Evolutionary conservation across 2,329 filamentous ascomycete genomes (phyloP), one percentile per base, ranked within the genome.

Genomic region (Paecilomyces sp.): DNA sequence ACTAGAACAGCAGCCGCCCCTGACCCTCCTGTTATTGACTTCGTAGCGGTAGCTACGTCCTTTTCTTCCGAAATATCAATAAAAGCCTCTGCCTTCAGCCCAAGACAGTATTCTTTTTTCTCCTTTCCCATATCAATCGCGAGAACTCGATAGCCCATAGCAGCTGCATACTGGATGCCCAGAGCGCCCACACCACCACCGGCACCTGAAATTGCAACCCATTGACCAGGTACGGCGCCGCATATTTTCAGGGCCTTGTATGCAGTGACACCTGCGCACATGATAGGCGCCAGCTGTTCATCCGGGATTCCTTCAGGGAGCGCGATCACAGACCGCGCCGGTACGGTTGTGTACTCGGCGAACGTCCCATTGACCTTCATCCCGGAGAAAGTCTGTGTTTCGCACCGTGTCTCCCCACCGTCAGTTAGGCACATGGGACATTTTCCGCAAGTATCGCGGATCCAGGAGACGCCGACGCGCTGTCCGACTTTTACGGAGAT

Each of bases 231-330:
- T 0, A 60, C 64, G 3, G 70, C 61, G 3, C 59, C 64, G 33
- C 70, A 71, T 0, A 60, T 61, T 62, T 77, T 78, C 55, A 78
- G 56, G 0, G 75, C 76, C 63, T 75, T 76, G 61, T 79, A 80
- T 0, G 76, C 77, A 0, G 77, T 79, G 0, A 79, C 75, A 0
- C 78, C 78, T 0, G 71, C 77, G 57, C 78, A 80, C 33, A 80
- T 61, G 6, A 79, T 70, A 0, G 77, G 78, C 1, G 75, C 77
- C 0, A 79, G 65, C 3, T 67, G 54, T 54, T 78, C 74, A 53
- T 78, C 76, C 0, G 66, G 59, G 4, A 74, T 54, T 13, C 60
- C 65, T 2, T 71, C 69, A 60, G 1, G 75, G 71, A 15, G 76
- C 62, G 22, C 24, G 25, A 22, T 28, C 9, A 57, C 25, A 33